These are phyloP conservation scores for Piper betle DNA, from an alignment of 164 flowering plant genomes.

Conservation along the genomic window DNA sequence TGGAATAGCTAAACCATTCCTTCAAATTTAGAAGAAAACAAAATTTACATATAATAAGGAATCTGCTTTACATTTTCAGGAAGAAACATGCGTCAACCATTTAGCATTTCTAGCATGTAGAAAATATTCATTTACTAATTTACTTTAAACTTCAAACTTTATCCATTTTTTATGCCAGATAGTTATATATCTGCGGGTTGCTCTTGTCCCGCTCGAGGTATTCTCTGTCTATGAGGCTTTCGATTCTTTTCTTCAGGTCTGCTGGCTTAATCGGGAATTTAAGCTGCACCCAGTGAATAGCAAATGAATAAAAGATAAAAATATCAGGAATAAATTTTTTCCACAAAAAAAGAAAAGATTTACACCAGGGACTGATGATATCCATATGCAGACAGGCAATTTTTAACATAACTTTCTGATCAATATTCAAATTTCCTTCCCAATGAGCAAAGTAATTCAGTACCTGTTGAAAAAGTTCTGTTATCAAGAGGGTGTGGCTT, in stretches of 20 bases:
- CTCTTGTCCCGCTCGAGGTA: slow-evolving; percentile 94
- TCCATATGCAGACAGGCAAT: background rate
- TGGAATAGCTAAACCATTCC: no score
- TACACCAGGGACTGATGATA: background rate
- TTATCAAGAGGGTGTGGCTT: slow-evolving; percentile 93
- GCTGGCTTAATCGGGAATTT: slow-evolving; percentile 95
- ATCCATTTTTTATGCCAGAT: slow-evolving; percentile 39
- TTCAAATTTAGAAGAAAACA: no score
- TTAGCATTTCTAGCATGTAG: slow-evolving; percentile 6
- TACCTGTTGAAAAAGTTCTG: slow-evolving; percentile 99
- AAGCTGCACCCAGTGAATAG: slow-evolving; percentile 37
- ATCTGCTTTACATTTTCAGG: no score
- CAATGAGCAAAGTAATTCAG: background rate
- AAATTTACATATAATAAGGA: no score
- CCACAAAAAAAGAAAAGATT: background rate
- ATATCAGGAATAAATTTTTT: background rate
- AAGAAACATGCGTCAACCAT: no score
- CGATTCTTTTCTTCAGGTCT: slow-evolving; percentile 94
- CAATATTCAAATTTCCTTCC: background rate
- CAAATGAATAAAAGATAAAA: background rate
- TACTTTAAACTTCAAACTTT: background rate
- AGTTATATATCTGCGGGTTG: slow-evolving; percentile 94
- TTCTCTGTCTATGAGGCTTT: slow-evolving; percentile 90
- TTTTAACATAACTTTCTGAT: background rate
- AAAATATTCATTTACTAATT: background rate